Conservation (phyloP, 2,329 filamentous ascomycete genomes). For the Ceratocystis diversiconidia region DNA sequence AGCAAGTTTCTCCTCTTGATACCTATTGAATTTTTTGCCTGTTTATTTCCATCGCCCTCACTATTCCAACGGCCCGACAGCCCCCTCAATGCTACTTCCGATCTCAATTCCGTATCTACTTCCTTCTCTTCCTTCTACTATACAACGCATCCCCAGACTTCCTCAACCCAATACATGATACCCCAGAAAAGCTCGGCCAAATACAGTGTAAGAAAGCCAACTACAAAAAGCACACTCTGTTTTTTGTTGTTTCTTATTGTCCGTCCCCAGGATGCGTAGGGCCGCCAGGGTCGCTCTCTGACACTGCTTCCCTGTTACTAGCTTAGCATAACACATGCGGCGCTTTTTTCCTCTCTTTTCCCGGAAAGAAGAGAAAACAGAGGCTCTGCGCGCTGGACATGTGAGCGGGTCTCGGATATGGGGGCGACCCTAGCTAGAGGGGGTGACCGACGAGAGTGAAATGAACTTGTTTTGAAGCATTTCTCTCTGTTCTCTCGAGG, state of each 20-base stretch:
- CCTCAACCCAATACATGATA: neutral
- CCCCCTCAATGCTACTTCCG: neutral
- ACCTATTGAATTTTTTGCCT: neutral
- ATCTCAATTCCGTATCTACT: no score
- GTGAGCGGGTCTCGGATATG: neutral
- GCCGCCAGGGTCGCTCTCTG: neutral
- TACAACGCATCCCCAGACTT: neutral
- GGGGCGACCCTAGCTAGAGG: neutral
- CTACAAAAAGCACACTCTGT: neutral
- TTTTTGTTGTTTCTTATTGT: neutral
- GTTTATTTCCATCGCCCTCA: neutral
- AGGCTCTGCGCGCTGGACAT: constrained; percentile 1
- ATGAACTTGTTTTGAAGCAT: neutral
- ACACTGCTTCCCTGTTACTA: neutral
- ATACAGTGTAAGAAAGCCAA: neutral
- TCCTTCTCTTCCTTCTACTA: neutral
- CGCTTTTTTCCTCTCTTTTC: neutral
- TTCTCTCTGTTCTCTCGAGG: neutral
- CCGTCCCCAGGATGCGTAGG: neutral
- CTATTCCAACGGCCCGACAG: neutral
- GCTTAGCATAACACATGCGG: neutral
- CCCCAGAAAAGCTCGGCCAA: constrained; percentile 2
- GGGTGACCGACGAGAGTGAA: neutral
- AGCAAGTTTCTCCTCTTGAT: neutral
- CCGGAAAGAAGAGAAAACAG: neutral